Evolutionary conservation across 2,329 filamentous ascomycete species (phyloP).

Genomic region (Clonostachys rosea): DNA sequence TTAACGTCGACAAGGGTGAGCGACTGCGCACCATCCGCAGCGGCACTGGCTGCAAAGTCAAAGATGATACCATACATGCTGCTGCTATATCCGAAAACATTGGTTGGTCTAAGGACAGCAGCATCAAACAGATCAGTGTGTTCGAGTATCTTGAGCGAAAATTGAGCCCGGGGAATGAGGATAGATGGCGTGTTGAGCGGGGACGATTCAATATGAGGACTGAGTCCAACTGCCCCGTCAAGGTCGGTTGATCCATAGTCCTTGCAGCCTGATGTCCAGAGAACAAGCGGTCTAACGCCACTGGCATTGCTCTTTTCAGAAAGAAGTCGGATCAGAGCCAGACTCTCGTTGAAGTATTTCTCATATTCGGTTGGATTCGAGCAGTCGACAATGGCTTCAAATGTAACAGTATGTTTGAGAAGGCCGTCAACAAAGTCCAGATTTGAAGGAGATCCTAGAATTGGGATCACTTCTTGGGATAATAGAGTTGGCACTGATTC

Average conservation of each 20-base stretch:
- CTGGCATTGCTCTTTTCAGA: not conserved
- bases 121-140: not conserved
- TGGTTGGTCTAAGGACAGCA: not conserved
- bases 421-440: not conserved
- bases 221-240: not conserved
- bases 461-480: not conserved
- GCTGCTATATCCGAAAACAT: not conserved
- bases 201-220: not conserved
- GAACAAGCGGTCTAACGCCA: not conserved
- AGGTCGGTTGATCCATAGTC: not conserved
- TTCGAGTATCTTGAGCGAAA: not conserved
- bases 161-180: not conserved
- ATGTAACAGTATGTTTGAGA: not conserved
- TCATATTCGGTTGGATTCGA: no score
- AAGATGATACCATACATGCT: not conserved
- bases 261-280: not conserved
- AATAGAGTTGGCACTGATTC: not conserved
- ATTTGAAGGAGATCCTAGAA: no score
- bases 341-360: not conserved
- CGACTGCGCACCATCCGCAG: no score
- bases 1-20: no score
- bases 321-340: not conserved
- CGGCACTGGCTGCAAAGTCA: no score
- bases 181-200: not conserved
- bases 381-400: no score